Conservation (phyloP, 805 yeast genomes). For the Starmerella floricola region DNA sequence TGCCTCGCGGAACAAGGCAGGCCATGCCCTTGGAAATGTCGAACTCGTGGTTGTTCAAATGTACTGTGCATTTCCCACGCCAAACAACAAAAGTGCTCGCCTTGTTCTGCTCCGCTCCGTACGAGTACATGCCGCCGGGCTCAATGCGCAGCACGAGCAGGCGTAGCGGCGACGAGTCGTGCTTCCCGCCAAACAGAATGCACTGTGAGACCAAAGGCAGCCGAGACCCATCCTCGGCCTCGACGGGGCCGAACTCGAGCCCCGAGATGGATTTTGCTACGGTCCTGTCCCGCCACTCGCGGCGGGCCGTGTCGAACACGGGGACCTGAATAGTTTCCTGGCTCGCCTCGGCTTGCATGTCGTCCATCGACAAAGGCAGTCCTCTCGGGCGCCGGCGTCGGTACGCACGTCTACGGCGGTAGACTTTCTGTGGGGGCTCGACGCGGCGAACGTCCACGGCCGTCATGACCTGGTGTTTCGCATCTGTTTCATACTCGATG, state of each 20-base stretch:
- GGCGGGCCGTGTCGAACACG: conserved; percentile 9
- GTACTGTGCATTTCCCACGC: conserved; percentile 17
- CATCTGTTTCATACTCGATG: conserved; percentile 15
- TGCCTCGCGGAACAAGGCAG: conserved; percentile 19
- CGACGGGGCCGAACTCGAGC: conserved; percentile 9
- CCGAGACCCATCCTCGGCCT: conserved; percentile 4
- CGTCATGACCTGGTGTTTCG: conserved; percentile 11
- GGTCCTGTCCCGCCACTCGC: conserved; percentile 12
- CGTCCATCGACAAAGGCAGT: conserved; percentile 1
- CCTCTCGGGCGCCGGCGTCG: conserved; percentile 10
- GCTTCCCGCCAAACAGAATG: conserved; percentile 9
- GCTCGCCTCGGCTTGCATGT: conserved; percentile 4
- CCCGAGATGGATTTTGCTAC: conserved; percentile 17
- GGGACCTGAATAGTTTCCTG: conserved; percentile 9
- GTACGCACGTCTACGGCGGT: too few relatives aligned
- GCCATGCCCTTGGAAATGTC: conserved; percentile 18
- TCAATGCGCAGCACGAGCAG: conserved; percentile 12
- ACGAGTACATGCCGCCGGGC: conserved; percentile 13
- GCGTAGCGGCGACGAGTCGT: conserved; percentile 7
- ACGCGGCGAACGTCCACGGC: conserved; percentile 20
- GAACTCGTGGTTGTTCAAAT: conserved; percentile 12
- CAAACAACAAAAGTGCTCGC: conserved; percentile 19
- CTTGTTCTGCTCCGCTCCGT: conserved; percentile 12
- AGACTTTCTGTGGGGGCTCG: conserved; percentile 11
- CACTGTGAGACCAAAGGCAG: conserved; percentile 10